These are phyloP conservation scores for Aspergillus caelatus DNA, from an alignment of 2,329 filamentous ascomycete species.

Conservation along the genomic window DNA sequence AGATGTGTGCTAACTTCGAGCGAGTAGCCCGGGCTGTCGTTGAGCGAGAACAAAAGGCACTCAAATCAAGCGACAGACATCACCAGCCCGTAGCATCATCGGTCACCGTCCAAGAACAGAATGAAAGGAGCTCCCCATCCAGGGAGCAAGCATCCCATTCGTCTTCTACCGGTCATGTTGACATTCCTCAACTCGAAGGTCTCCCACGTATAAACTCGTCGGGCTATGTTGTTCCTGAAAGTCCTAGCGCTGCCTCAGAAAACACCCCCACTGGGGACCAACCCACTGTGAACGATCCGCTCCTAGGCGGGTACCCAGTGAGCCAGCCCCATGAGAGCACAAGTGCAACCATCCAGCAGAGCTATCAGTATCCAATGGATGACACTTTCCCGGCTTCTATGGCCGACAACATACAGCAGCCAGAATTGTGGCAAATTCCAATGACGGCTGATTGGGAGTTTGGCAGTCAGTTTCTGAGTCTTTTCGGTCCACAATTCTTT, in stretches of 20 bases:
- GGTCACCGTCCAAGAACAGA: not conserved
- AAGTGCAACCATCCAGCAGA: not conserved
- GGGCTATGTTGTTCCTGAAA: constrained; percentile 36
- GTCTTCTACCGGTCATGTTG: constrained; percentile 12
- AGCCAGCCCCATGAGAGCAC: not conserved
- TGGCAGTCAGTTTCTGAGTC: constrained; percentile 27
- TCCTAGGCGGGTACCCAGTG: not conserved
- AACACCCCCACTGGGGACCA: not conserved
- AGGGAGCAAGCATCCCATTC: constrained; percentile 9
- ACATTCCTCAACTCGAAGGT: constrained; percentile 34
- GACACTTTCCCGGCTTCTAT: constrained; percentile 27
- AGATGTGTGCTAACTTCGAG: constrained; percentile 87
- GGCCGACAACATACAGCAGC: constrained; percentile 22
- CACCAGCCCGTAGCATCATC: constrained; percentile 7
- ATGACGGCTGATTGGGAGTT: constrained; percentile 85
- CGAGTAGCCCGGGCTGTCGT: constrained; percentile 84
- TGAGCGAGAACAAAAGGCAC: constrained; percentile 82
- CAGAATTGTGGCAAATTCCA: constrained; percentile 84
- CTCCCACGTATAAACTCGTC: constrained; percentile 35
- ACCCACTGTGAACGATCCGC: not conserved
- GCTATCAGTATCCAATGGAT: constrained; percentile 7
- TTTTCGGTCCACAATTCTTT: constrained; percentile 21
- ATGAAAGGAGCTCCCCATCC: constrained; percentile 10
- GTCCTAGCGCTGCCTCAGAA: constrained; percentile 17
- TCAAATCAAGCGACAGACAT: constrained; percentile 29